These are phyloP conservation scores for Pseudopediastrum boryanum DNA, from an alignment of 139 green algal species.

Conservation along the genomic window DNA sequence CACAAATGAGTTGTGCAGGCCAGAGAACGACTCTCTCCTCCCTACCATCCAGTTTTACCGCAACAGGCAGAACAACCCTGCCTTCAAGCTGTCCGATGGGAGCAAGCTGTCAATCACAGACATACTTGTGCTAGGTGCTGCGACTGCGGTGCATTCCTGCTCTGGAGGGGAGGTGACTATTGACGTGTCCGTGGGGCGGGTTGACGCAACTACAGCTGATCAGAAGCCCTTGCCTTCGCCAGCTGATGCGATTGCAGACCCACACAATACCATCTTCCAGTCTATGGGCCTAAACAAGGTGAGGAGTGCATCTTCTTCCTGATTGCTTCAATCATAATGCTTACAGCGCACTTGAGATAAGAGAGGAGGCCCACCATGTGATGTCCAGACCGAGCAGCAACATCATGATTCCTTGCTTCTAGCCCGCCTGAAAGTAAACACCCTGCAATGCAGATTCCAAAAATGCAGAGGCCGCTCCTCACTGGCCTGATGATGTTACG, in stretches of 20 bases:
- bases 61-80: too few species aligned
- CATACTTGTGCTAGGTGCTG: neutral
- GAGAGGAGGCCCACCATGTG: too few species aligned
- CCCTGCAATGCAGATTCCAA: too few species aligned
- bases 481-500: too few species aligned
- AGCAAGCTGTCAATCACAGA: slow-evolving; percentile 14
- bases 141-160: neutral
- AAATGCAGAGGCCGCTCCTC: too few species aligned
- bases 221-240: neutral
- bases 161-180: neutral
- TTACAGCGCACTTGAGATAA: too few species aligned
- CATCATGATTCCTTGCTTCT: too few species aligned
- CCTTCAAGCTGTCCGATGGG: neutral
- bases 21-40: slow-evolving; percentile 9
- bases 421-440: too few species aligned
- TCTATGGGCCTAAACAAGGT: too few species aligned
- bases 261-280: slow-evolving; percentile 12
- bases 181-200: neutral
- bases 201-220: slow-evolving; percentile 7
- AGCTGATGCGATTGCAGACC: neutral
- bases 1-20: slow-evolving; percentile 10
- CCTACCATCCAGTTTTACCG: slow-evolving; percentile 23
- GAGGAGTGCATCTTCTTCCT: too few species aligned
- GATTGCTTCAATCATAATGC: too few species aligned
- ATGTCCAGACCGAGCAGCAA: too few species aligned